phyloP scores from a whole-genome alignment of 2,329 filamentous ascomycete species.

The Pyrenophora tritici-repentis region DNA sequence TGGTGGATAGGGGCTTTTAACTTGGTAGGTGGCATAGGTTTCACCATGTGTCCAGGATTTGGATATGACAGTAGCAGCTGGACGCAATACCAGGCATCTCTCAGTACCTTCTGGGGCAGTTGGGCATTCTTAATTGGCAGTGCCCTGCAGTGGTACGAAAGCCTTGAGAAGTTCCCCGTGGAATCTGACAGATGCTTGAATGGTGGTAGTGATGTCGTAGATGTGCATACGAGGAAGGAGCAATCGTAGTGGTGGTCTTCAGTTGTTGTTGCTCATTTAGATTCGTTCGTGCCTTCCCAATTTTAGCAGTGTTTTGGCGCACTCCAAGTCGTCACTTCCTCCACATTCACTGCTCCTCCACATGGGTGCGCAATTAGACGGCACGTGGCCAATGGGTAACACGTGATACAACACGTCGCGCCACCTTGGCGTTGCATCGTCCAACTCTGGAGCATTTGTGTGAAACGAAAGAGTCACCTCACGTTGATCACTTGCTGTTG shows the following conservation, averaged over 20 bases:
- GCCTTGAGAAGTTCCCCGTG: slow-evolving; percentile 41
- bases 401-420: not conserved
- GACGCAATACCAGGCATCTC: slow-evolving; percentile 40
- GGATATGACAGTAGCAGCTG: slow-evolving; percentile 38
- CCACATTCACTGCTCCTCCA: not conserved
- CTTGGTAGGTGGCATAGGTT: slow-evolving; percentile 65
- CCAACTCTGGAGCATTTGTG: no score
- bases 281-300: not conserved
- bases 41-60: slow-evolving; percentile 54
- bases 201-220: not conserved
- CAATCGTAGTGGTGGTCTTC: not conserved
- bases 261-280: not conserved
- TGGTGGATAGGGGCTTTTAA: slow-evolving; percentile 74
- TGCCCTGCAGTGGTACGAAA: slow-evolving; percentile 43
- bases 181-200: slow-evolving; percentile 11
- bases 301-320: not conserved
- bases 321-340: not conserved
- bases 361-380: not conserved
- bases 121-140: slow-evolving; percentile 45
- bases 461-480: no score
- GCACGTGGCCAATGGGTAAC: no score
- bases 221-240: not conserved
- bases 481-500: no score
- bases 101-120: slow-evolving; percentile 43
- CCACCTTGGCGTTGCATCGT: not conserved